Base-by-base conservation (phyloP, 148 eudicot species). In the Fagopyrum homotropicum region DNA sequence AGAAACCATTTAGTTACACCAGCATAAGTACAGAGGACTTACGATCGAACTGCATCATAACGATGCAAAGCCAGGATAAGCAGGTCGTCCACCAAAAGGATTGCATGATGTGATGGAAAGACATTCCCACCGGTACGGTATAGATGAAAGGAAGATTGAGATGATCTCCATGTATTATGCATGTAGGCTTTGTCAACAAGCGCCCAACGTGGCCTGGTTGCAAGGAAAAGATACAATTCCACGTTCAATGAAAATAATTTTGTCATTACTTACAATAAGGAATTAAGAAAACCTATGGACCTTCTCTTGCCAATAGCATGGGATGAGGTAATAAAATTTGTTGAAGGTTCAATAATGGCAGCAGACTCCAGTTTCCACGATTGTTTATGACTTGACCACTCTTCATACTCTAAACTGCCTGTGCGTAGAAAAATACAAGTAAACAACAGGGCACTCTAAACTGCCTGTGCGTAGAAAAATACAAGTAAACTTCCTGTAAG, bases 381-480 rank as follows among this genome's bases (percentile, higher is more conserved):
- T 83, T 95, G 98, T 88, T 90, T 87, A 76, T 95, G 97, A 85
- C 88, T 88, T 75, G 91, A 85, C 98, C 98, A 95, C 78, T 95
- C 98, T 73, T 92, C 97, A 83, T 86, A 95, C 83, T 95, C 98
- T 40, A 87, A 85, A 81, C 93, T 83, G 72, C 98, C 98, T 95
- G 87, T 30, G 72, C 43, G 26, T 78, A 85, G 29, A 75, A 55
- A 55, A n/a, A 17, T 16, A 16, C 59, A 15, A 35, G 40, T 35
- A 55, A 5, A 43, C 43, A 44, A 44, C 44, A 47, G 74, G 43
- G 47, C 74, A 45, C 17, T 95, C 98, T 40, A 87, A 85, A 81
- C 93, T 83, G 72, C 98, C 98, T 95, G 87, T 30, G 72, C 43
- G 26, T 78, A 85, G 29, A 75, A 55, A 55, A n/a, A 17, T 16